Evolutionary conservation across 495 filamentous ascomycete genomes (phyloP).

Genomic region (Daldinia caldariorum): DNA sequence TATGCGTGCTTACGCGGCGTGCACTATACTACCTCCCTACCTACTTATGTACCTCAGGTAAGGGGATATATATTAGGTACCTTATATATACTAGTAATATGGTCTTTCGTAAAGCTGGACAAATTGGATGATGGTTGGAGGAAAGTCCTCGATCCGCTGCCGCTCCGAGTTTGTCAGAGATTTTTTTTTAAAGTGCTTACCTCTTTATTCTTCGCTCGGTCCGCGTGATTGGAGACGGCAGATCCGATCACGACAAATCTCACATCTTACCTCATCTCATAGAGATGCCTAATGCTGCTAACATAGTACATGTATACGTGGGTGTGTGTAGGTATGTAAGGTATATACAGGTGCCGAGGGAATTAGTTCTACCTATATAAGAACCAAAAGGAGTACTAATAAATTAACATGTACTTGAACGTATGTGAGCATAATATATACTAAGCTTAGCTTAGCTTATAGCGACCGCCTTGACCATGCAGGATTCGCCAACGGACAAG

Average conservation of each 20-base stretch:
- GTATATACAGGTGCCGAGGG: too few species aligned
- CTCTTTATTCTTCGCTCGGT: background rate
- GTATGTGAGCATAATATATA: background rate
- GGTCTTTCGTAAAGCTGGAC: too few species aligned
- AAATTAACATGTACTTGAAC: too few species aligned
- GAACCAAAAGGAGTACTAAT: too few species aligned
- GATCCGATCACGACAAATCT: background rate
- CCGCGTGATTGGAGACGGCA: background rate
- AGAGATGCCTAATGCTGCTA: too few species aligned
- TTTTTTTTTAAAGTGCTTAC: background rate
- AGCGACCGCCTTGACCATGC: background rate
- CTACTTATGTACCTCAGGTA: too few species aligned
- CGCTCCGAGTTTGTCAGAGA: background rate
- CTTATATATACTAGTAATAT: too few species aligned
- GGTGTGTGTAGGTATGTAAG: background rate
- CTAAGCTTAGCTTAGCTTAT: constrained; percentile 3
- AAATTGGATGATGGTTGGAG: too few species aligned
- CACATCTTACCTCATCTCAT: background rate
- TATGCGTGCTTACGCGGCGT: too few species aligned
- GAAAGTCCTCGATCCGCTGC: background rate
- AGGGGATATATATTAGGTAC: too few species aligned
- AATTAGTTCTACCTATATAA: too few species aligned
- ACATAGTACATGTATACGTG: background rate
- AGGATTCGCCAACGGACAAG: background rate
- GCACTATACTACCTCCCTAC: too few species aligned